phyloP scores from a whole-genome alignment of 768 basidiomycete species.

The Amanita phalloides region DNA sequence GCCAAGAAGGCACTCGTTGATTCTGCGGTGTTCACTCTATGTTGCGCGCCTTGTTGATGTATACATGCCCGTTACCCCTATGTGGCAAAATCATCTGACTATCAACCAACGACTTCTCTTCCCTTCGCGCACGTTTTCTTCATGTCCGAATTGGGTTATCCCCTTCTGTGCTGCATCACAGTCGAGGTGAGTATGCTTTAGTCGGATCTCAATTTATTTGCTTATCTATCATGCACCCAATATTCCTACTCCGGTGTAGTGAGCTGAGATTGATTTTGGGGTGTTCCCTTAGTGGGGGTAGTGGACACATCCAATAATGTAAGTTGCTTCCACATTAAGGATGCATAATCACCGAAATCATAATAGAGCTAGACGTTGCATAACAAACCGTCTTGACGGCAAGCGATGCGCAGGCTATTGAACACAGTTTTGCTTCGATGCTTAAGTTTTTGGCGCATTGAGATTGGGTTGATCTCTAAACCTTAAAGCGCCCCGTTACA shows the following conservation, averaged over 20 bases:
- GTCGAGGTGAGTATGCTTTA: background rate
- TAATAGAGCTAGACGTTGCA: background rate
- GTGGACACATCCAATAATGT: background rate
- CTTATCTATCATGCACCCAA: background rate
- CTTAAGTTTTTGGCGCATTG: constrained; percentile 2
- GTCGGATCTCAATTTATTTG: background rate
- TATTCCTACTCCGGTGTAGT: background rate
- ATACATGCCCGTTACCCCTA: background rate
- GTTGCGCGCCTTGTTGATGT: background rate
- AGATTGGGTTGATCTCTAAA: constrained; percentile 4
- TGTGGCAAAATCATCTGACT: constrained; percentile 2
- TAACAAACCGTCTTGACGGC: constrained; percentile 1
- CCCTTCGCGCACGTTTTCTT: constrained; percentile 5
- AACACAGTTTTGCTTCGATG: background rate
- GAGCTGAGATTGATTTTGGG: background rate
- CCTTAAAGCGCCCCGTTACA: constrained; percentile 1
- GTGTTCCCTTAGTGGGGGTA: background rate
- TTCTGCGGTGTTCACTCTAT: background rate
- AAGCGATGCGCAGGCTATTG: background rate
- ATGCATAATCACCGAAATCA: constrained; percentile 1
- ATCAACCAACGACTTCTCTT: background rate
- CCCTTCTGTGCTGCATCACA: background rate
- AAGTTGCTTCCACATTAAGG: background rate
- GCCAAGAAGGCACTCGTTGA: background rate
- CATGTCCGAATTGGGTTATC: constrained; percentile 1